phyloP scores from a whole-genome alignment of 179 eudicot species.

The Carnegiea gigantea region DNA sequence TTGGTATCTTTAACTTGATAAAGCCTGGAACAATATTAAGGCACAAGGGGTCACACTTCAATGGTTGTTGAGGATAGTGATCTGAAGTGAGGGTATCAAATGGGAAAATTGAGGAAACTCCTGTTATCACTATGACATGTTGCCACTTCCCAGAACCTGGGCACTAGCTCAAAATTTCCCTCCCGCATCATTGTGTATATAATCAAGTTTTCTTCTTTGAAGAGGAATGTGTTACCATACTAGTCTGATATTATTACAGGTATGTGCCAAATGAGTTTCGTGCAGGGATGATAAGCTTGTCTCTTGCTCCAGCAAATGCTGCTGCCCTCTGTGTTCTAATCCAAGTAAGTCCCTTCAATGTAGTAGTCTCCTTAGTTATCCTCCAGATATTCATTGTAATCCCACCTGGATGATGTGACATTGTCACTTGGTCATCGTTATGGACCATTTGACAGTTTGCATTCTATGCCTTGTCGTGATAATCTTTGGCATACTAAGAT shows the following conservation, averaged over 20 bases:
- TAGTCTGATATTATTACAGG: constrained; percentile 35
- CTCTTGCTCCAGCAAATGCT: constrained; percentile 77
- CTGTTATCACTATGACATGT: neutral
- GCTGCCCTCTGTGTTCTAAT: constrained; percentile 53
- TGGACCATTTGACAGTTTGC: neutral
- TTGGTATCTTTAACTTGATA: no score
- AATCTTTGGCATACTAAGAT: constrained; percentile 5
- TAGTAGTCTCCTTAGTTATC: neutral
- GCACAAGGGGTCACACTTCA: neutral
- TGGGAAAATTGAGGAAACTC: neutral
- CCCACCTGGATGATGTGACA: neutral
- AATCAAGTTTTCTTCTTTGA: neutral
- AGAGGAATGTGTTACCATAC: neutral
- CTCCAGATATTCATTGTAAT: neutral
- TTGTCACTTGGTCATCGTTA: neutral
- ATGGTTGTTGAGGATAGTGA: neutral
- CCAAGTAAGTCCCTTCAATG: constrained; percentile 43
- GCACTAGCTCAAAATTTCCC: neutral
- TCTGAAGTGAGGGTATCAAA: neutral
- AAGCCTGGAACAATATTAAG: neutral
- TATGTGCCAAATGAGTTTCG: constrained; percentile 86
- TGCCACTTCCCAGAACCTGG: neutral
- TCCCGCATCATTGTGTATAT: neutral
- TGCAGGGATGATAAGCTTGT: constrained; percentile 80
- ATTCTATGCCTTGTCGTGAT: neutral